Evolutionary conservation across 495 filamentous ascomycete species (phyloP).

Genomic region (Neurospora intermedia): DNA sequence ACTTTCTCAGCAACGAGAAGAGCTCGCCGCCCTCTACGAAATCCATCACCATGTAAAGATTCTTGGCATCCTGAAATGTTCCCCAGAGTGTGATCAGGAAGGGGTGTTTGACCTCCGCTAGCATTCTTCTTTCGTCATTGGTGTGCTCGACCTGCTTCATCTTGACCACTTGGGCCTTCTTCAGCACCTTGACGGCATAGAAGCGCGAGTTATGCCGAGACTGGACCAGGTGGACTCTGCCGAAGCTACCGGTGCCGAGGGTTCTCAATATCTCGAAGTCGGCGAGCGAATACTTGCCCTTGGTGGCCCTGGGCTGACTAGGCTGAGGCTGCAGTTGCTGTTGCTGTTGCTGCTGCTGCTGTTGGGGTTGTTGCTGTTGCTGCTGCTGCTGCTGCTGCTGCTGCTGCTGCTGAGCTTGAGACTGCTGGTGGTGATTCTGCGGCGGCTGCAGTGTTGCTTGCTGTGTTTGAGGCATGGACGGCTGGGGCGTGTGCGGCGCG

Average conservation of each 20-base stretch:
- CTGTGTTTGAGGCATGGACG: neutral
- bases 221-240: constrained; percentile 89
- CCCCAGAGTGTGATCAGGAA: constrained; percentile 98
- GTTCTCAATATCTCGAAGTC: constrained; percentile 87
- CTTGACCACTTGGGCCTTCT: constrained; percentile 97
- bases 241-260: constrained; percentile 93
- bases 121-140: constrained; percentile 92
- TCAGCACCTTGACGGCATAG: constrained; percentile 96
- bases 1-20: constrained; percentile 90
- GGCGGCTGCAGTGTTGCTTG: constrained; percentile 12
- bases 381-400: constrained; percentile 13
- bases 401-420: constrained; percentile 9
- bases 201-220: constrained; percentile 94
- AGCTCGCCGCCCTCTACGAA: constrained; percentile 99
- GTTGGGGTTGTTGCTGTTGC: constrained; percentile 9
- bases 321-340: constrained; percentile 13
- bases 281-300: constrained; percentile 90
- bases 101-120: constrained; percentile 89
- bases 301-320: constrained; percentile 55
- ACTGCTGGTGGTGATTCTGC: constrained; percentile 14
- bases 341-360: constrained; percentile 14
- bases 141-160: constrained; percentile 99
- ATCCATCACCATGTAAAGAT: constrained; percentile 99
- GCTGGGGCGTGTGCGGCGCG: constrained; percentile 4
- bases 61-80: constrained; percentile 89